Evolutionary conservation across 2,329 filamentous ascomycete genomes (phyloP).

Genomic region (Zasmidium cellare): DNA sequence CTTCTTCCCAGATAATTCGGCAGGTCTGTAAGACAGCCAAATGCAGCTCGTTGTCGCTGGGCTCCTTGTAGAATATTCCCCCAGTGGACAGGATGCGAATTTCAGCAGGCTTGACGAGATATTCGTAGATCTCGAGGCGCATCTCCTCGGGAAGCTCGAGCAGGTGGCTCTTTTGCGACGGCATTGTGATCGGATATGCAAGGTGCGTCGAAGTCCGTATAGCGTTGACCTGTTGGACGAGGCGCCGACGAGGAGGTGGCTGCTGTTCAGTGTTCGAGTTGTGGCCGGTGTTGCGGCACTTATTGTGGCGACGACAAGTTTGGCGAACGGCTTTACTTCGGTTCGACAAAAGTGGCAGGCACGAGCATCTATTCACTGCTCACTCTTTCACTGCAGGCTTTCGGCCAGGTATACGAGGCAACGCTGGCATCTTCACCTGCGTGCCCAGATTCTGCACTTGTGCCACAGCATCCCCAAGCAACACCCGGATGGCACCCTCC

Average conservation of each 20-base stretch:
- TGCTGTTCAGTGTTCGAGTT: too few relatives aligned
- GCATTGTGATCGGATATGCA: too few relatives aligned
- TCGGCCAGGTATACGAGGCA: slow-evolving; percentile 23
- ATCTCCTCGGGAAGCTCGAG: slow-evolving; percentile 2
- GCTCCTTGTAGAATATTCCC: too few relatives aligned
- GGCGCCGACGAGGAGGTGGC: too few relatives aligned
- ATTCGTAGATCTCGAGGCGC: slow-evolving; percentile 3
- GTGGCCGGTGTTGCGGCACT: too few relatives aligned
- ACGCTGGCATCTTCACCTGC: slow-evolving; percentile 34
- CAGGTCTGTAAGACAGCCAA: too few relatives aligned
- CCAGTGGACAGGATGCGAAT: not conserved
- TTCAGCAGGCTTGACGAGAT: not conserved
- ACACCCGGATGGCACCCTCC: slow-evolving; percentile 71
- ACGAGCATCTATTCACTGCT: not conserved
- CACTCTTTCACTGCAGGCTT: slow-evolving; percentile 18
- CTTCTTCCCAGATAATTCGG: too few relatives aligned
- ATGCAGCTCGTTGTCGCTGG: too few relatives aligned
- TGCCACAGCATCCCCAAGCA: slow-evolving; percentile 52
- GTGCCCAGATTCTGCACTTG: slow-evolving; percentile 34
- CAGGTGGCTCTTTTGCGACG: not conserved
- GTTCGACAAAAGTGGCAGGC: too few relatives aligned
- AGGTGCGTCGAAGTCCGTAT: not conserved
- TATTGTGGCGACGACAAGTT: too few relatives aligned
- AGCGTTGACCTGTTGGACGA: too few relatives aligned
- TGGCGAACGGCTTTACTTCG: too few relatives aligned